Conservation (phyloP, 305 asterid genomes). For the Fraxinus platypoda region DNA sequence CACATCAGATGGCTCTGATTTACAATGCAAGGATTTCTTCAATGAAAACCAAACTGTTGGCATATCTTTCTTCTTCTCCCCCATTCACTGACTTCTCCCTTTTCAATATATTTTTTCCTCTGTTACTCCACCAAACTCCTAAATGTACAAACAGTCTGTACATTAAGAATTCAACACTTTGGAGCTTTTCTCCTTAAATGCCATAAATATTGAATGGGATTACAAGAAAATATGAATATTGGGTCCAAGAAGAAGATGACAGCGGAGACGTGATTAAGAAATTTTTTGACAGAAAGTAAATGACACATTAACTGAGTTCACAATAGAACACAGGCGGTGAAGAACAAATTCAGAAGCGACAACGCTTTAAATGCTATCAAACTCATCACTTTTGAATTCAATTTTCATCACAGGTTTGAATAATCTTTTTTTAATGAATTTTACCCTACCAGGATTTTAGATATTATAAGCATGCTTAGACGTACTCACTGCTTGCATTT, state of each 20-base stretch:
- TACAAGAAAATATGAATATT: conserved; percentile 24
- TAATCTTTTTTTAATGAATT: background rate
- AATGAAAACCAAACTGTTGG: conserved; percentile 59
- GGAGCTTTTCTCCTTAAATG: background rate
- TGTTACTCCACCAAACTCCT: background rate
- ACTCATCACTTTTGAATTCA: conserved; percentile 27
- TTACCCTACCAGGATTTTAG: background rate
- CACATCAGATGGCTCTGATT: conserved; percentile 53
- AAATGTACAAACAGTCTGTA: conserved; percentile 10
- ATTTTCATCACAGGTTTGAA: conserved; percentile 27
- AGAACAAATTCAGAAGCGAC: conserved; percentile 11
- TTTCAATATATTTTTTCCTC: background rate
- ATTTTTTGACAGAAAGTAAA: conserved; percentile 11
- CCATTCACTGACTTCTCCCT: conserved; percentile 26
- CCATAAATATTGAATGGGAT: conserved; percentile 7
- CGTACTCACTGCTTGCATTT: background rate
- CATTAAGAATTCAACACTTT: background rate
- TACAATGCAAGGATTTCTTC: conserved; percentile 48
- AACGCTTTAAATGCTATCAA: background rate
- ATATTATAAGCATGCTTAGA: background rate
- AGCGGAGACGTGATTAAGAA: conserved; percentile 1
- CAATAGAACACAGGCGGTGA: conserved; percentile 9
- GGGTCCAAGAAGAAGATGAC: conserved; percentile 33
- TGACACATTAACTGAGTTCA: conserved; percentile 16
- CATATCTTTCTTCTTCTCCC: conserved; percentile 52